phyloP scores from a whole-genome alignment of 495 filamentous ascomycete genomes.

The Tuber indicum region DNA sequence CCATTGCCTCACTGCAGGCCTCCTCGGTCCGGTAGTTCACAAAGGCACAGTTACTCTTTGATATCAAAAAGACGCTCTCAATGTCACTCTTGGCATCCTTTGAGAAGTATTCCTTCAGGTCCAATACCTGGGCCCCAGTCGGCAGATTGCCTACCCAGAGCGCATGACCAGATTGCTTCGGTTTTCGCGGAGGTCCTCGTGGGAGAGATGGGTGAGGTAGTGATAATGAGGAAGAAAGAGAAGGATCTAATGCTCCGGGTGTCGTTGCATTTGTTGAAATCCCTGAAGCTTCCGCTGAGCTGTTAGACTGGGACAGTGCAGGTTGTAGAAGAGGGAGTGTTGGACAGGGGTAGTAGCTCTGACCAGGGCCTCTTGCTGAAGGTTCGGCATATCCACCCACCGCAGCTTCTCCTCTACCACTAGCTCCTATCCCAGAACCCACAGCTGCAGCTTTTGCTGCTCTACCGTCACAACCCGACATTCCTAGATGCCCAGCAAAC shows the following conservation, averaged over 20 bases:
- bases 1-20: conserved; percentile 69
- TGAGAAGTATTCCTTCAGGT: conserved; percentile 85
- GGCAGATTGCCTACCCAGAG: conserved; percentile 97
- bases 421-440: not conserved
- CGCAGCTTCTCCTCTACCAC: not conserved
- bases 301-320: conserved; percentile 30
- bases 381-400: conserved; percentile 12
- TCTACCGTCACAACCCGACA: conserved; percentile 20
- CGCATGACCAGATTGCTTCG: conserved; percentile 86
- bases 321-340: conserved; percentile 16
- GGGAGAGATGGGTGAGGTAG: conserved; percentile 50
- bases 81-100: conserved; percentile 68
- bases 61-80: conserved; percentile 88
- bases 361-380: conserved; percentile 19
- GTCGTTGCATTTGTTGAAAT: conserved; percentile 23
- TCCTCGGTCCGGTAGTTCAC: conserved; percentile 86
- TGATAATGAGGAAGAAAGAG: conserved; percentile 11
- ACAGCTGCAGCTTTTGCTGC: conserved; percentile 15
- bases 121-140: conserved; percentile 67
- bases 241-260: conserved; percentile 18
- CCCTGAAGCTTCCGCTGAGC: conserved; percentile 24
- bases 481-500: conserved; percentile 24
- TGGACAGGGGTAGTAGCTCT: conserved; percentile 14
- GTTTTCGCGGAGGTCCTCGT: conserved; percentile 85
- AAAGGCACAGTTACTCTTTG: conserved; percentile 97